Conservation (phyloP, 148 eudicot species). For the Fagopyrum tataricum region DNA sequence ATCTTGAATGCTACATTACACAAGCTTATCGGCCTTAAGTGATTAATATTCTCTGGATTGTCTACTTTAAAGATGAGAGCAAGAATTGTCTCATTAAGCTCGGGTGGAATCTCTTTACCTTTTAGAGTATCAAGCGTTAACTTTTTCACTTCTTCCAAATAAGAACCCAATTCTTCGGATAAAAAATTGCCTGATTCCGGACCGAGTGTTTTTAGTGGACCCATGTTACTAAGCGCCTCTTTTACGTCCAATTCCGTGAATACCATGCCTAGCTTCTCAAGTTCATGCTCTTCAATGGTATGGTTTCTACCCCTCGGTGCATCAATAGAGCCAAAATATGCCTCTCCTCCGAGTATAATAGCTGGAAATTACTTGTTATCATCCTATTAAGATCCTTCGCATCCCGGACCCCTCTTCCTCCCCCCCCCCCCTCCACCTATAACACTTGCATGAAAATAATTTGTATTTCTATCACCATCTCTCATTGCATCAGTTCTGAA, state of each 20-base stretch:
- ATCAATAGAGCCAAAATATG: not conserved
- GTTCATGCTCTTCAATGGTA: not conserved
- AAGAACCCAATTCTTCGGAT: not conserved
- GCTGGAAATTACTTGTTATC: not conserved
- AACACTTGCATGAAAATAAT: not conserved
- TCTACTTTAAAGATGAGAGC: not conserved
- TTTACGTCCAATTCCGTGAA: not conserved
- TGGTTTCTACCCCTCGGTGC: not conserved
- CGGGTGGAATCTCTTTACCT: not conserved
- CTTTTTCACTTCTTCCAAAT: not conserved
- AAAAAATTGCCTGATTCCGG: not conserved
- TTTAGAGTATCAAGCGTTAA: rapidly evolving
- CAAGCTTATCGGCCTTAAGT: not conserved
- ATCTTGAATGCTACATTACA: not conserved
- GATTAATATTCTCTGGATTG: not conserved
- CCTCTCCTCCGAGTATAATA: not conserved
- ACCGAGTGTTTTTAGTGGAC: not conserved
- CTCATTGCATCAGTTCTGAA: not conserved
- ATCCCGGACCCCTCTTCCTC: not conserved
- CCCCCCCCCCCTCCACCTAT: not conserved
- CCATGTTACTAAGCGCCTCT: not conserved
- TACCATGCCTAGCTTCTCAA: too few relatives aligned
- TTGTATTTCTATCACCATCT: not conserved
- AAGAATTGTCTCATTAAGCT: not conserved
- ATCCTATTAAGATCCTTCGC: not conserved